Base-by-base conservation (phyloP, 345 rosid species). In the Carallia brachiata region DNA sequence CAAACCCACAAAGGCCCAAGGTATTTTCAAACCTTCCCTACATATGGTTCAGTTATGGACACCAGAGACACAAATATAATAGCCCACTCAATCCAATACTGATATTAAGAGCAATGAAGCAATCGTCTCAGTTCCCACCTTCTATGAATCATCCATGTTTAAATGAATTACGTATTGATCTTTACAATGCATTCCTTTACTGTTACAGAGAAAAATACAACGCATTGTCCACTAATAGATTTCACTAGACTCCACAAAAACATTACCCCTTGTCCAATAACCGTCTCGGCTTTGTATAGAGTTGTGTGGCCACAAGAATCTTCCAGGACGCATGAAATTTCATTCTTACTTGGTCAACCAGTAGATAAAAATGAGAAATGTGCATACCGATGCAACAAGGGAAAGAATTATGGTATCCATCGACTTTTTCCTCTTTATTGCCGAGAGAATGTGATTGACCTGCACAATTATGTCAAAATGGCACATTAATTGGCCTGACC, bases 361-460 rank as follows among this genome's bases (percentile, higher is more conserved):
- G 76, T 95, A 92, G 70, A 95, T 83, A 70, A 95, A 84, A 65
- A 95, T 92, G 69, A 92, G 96, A 81, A 95, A 90, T 1, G 89
- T 88, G 92, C 99, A 95, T 19, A 90, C 90, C 12, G 99, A 92
- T 23, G 98, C 98, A 32, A 95, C 96, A 18, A 95, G 96, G 63
- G 99, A 86, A 64, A 95, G 89, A 70, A 90, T 92, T 75, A 95
- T 84, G 17, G 97, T 82, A 73, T 95, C 99, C 98, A 90, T 85
- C 0, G 99, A 95, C 85, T 90, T 92, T 83, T 88, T 95, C 85
- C 96, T 86, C 90, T 88, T 92, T 80, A 95, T 95, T 30, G 96
- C 80, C 8, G 94, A 70, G 34, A 95, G 88, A 73, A 95, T 80
- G 37, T 83, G 83, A 71, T 90, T 92, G 77, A 95, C 97, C 99